Evolutionary conservation across 192 early-diverging fungal genomes (phyloP).

Genomic region (Piromyces sp.): DNA sequence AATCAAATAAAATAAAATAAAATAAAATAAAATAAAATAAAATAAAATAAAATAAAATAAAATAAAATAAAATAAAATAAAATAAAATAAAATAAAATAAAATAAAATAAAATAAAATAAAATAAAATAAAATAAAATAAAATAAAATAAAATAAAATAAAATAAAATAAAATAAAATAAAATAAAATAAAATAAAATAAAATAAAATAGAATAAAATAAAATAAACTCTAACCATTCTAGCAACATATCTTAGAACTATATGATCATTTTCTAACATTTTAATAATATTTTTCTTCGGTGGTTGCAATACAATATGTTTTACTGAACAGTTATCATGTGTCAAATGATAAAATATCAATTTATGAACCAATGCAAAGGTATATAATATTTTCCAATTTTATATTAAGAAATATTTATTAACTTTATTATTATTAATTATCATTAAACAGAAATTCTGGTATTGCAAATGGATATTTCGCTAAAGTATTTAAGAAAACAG

Average conservation of each 20-base stretch:
- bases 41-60: too few relatives aligned
- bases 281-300: constrained; percentile 48
- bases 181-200: too few relatives aligned
- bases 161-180: too few relatives aligned
- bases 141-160: too few relatives aligned
- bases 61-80: too few relatives aligned
- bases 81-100: too few relatives aligned
- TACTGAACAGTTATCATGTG: constrained; percentile 30
- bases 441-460: background rate
- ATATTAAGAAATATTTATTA: background rate
- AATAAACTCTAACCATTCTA: constrained; percentile 17
- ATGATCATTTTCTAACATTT: constrained; percentile 46
- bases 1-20: too few relatives aligned
- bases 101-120: too few relatives aligned
- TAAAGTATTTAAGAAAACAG: constrained; percentile 17
- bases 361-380: constrained; percentile 44
- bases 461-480: background rate
- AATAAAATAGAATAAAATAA: background rate
- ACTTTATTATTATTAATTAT: background rate
- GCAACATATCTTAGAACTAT: constrained; percentile 42
- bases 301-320: constrained; percentile 41
- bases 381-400: background rate
- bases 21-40: too few relatives aligned
- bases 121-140: too few relatives aligned
- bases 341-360: constrained; percentile 47